Conservation (phyloP, 768 basidiomycete species). For the Agaricus sinodeliciosus region DNA sequence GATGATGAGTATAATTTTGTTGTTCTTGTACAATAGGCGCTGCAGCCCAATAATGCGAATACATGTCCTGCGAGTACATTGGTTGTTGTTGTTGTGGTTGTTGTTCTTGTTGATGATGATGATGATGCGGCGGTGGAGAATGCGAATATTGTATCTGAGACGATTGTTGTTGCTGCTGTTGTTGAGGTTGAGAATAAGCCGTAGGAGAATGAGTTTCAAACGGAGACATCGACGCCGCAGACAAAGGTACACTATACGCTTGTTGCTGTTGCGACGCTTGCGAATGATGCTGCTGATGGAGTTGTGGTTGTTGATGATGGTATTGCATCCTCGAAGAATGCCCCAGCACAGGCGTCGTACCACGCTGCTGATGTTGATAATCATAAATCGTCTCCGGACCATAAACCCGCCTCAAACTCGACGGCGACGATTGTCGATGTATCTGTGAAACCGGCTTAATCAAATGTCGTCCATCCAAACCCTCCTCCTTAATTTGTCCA, state of each 20-base stretch:
- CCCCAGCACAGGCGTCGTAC: not conserved
- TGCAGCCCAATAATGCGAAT: slow-evolving; percentile 27
- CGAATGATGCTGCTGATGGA: slow-evolving; percentile 20
- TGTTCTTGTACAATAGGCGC: slow-evolving; percentile 17
- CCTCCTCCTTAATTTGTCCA: slow-evolving; percentile 10
- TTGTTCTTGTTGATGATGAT: not conserved
- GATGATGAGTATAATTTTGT: not conserved
- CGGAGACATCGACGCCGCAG: not conserved
- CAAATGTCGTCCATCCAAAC: slow-evolving; percentile 14
- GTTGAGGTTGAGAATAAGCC: not conserved
- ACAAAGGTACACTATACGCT: not conserved
- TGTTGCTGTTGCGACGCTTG: not conserved
- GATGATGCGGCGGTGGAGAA: not conserved
- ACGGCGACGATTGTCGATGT: not conserved
- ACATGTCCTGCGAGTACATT: slow-evolving; percentile 11
- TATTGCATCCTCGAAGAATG: slow-evolving; percentile 3
- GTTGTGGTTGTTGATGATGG: slow-evolving; percentile 12
- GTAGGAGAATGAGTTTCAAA: too few relatives aligned
- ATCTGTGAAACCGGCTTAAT: too few relatives aligned
- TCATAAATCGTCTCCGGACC: not conserved
- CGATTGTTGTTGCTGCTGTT: not conserved
- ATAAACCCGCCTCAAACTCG: slow-evolving; percentile 2
- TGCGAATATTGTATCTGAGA: too few relatives aligned
- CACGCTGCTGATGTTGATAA: not conserved
- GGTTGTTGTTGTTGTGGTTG: not conserved